These are phyloP conservation scores for Primulina eburnea DNA, from an alignment of 257 asterid species.

Conservation along the genomic window DNA sequence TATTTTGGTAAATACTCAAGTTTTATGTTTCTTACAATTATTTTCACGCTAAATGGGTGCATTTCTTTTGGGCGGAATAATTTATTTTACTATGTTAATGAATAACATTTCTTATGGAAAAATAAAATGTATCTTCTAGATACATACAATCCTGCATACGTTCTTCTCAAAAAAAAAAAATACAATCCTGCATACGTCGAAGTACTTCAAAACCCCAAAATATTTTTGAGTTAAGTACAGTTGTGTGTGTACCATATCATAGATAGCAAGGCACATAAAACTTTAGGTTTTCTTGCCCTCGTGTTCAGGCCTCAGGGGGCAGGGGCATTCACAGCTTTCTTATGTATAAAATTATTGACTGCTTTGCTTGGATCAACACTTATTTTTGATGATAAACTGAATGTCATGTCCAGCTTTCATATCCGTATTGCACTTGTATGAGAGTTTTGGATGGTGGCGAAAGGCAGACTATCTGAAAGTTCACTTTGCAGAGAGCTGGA, in stretches of 20 bases:
- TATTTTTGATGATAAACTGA: conserved; percentile 21
- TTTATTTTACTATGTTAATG: not conserved
- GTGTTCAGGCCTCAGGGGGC: not conserved
- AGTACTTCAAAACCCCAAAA: not conserved
- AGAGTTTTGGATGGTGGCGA: conserved; percentile 99
- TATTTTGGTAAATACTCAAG: conserved; percentile 73
- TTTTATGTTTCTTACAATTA: conserved; percentile 16
- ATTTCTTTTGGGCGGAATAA: not conserved
- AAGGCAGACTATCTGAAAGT: conserved; percentile 94
- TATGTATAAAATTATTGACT: conserved; percentile 11
- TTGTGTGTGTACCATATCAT: not conserved
- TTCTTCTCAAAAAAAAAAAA: too few species aligned
- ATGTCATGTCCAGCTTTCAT: conserved; percentile 77
- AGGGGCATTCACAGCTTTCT: conserved; percentile 4
- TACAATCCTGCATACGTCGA: not conserved
- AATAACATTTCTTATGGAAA: not conserved
- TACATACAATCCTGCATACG: not conserved
- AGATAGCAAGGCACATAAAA: not conserved
- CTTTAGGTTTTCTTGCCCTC: not conserved
- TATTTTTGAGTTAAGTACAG: conserved; percentile 12
- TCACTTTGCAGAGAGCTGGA: conserved; percentile 99
- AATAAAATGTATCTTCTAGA: not conserved
- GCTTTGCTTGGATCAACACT: conserved; percentile 7
- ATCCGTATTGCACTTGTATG: conserved; percentile 95
- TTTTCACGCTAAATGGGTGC: conserved; percentile 2